These are phyloP conservation scores for Neofusicoccum cordaticola DNA, from an alignment of 2,329 filamentous ascomycete genomes.

Conservation along the genomic window DNA sequence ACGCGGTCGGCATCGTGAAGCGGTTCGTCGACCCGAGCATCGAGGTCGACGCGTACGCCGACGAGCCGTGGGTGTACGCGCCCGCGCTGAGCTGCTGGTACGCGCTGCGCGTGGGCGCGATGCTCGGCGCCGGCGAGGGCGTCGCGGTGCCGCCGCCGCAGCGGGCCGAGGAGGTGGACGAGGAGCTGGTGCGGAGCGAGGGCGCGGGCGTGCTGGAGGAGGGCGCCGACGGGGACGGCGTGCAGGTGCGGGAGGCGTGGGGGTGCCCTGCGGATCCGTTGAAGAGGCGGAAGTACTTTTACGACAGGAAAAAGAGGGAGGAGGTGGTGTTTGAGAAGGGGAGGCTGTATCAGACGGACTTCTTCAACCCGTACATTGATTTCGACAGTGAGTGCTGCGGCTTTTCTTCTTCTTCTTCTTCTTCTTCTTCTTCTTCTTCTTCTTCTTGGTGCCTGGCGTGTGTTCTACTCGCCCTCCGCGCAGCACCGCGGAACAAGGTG, in stretches of 20 bases:
- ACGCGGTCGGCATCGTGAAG: slow-evolving; percentile 37
- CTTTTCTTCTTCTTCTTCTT: not conserved
- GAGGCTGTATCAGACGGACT: slow-evolving; percentile 45
- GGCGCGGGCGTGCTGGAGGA: slow-evolving; percentile 36
- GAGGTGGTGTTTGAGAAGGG: slow-evolving; percentile 44
- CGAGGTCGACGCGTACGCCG: slow-evolving; percentile 35
- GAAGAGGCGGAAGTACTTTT: slow-evolving; percentile 46
- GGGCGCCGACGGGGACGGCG: slow-evolving; percentile 38
- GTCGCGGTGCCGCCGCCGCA: slow-evolving; percentile 6
- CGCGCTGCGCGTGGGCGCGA: slow-evolving; percentile 31
- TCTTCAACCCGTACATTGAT: slow-evolving; percentile 50
- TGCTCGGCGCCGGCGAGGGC: not conserved
- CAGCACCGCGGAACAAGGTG: not conserved
- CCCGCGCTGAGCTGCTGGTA: slow-evolving; percentile 36
- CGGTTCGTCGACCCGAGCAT: slow-evolving; percentile 35
- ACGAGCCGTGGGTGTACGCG: slow-evolving; percentile 37
- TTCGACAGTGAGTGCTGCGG: slow-evolving; percentile 35
- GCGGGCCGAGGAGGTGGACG: slow-evolving; percentile 25
- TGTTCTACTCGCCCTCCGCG: no score
- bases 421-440: no score
- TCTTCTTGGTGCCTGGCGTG: not conserved
- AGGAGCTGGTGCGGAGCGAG: not conserved
- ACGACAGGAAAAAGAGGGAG: slow-evolving; percentile 23
- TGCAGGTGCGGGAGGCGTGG: slow-evolving; percentile 27
- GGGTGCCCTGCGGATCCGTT: slow-evolving; percentile 39